phyloP scores from a whole-genome alignment of 805 yeast species.

The Candida oleophila region DNA sequence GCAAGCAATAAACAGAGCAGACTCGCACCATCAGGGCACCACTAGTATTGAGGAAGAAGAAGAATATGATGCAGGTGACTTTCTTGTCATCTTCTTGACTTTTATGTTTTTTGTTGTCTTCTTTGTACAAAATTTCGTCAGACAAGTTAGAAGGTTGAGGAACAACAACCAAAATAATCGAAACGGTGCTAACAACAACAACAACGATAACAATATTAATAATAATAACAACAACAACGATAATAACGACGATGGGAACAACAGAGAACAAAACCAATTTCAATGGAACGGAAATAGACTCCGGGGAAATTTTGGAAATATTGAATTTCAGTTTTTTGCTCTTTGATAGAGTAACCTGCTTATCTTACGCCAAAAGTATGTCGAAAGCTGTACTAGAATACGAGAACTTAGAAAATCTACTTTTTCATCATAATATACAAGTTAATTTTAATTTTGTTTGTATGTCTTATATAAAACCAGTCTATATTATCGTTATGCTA shows the following conservation, averaged over 20 bases:
- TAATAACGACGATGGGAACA: conserved; percentile 8
- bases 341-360: conserved; percentile 14
- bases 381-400: too few species aligned
- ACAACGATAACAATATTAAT: conserved; percentile 7
- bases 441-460: neutral
- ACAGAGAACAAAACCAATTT: neutral
- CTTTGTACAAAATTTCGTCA: conserved; percentile 24
- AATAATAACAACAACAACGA: conserved; percentile 7
- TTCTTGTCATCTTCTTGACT: conserved; percentile 28
- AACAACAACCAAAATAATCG: conserved; percentile 12
- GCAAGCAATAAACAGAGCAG: conserved; percentile 20
- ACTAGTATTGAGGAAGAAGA: conserved; percentile 16
- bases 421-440: neutral
- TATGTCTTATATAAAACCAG: conserved; percentile 1
- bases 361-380: too few species aligned
- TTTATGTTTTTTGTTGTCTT: conserved; percentile 27
- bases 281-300: neutral
- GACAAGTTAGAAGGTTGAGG: conserved; percentile 25
- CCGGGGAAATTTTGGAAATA: conserved; percentile 19
- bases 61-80: conserved; percentile 35
- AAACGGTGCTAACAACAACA: conserved; percentile 1
- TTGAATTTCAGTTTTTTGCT: conserved; percentile 38
- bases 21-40: conserved; percentile 35
- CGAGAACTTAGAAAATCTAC: conserved; percentile 3
- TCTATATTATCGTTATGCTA: neutral